phyloP scores from a whole-genome alignment of 441 rosid species.

The Geranium incanum region DNA sequence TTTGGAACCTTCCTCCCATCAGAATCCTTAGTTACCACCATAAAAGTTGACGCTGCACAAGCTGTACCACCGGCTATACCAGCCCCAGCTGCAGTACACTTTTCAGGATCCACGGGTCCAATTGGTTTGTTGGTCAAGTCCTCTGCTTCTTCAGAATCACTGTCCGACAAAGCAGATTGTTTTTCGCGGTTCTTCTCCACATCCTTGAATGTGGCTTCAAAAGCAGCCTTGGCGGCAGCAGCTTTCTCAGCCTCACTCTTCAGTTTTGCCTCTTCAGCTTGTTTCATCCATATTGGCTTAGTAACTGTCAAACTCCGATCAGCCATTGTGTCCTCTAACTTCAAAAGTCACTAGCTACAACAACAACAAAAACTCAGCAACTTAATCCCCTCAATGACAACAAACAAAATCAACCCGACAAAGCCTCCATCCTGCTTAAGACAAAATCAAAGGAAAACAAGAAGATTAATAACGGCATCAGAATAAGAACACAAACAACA shows the following conservation, averaged over 20 bases:
- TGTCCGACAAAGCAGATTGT: conserved; percentile 45
- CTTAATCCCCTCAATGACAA: background rate
- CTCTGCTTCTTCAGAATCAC: conserved; percentile 65
- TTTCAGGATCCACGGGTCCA: conserved; percentile 80
- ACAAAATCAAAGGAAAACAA: background rate
- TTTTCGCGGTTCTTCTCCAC: conserved; percentile 34
- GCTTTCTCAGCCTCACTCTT: conserved; percentile 85
- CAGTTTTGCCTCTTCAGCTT: conserved; percentile 88
- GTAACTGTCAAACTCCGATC: conserved; percentile 34
- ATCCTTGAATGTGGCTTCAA: conserved; percentile 84
- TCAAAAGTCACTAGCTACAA: conserved; percentile 4
- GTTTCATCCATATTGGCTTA: conserved; percentile 92
- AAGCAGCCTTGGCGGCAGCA: conserved; percentile 94
- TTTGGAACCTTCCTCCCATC: conserved; percentile 79
- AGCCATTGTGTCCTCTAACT: conserved; percentile 32
- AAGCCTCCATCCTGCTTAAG: conserved; percentile 7
- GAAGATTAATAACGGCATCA: background rate
- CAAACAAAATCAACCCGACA: background rate
- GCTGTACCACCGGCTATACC: conserved; percentile 98
- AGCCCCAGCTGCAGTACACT: conserved; percentile 83
- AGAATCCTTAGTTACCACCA: conserved; percentile 71
- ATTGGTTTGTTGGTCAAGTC: conserved; percentile 65
- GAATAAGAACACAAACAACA: background rate
- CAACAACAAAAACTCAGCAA: background rate
- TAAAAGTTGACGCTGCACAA: conserved; percentile 69